Conservation (phyloP, 371 early-diverging fungal species). For the Mucor racemosus region DNA sequence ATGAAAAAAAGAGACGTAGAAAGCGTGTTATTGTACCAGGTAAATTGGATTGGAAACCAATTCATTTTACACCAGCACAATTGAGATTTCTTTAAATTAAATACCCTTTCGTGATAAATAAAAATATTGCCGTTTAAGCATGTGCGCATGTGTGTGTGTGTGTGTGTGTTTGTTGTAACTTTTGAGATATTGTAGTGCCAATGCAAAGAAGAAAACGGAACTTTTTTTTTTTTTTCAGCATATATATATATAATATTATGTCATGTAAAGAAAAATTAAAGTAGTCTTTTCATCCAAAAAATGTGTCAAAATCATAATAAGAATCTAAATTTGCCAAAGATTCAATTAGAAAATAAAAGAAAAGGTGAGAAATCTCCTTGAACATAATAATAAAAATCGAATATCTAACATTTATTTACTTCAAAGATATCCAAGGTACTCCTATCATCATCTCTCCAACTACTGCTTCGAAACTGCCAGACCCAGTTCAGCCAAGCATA, state of each 20-base stretch:
- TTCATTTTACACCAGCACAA: constrained; percentile 79
- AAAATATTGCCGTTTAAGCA: neutral
- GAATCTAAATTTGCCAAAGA: constrained; percentile 3
- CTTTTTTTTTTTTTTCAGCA: neutral
- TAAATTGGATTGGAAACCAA: constrained; percentile 81
- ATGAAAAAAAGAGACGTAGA: constrained; percentile 60
- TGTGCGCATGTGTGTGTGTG: neutral
- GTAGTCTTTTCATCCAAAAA: neutral
- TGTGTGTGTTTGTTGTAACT: neutral
- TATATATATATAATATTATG: constrained; percentile 3
- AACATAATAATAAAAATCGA: neutral
- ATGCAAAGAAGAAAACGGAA: constrained; percentile 8
- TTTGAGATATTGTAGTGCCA: neutral
- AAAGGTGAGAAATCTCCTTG: neutral
- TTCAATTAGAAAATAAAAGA: neutral
- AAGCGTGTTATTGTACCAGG: constrained; percentile 79
- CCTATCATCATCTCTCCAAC: neutral
- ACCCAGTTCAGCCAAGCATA: constrained; percentile 14
- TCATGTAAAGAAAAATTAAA: neutral
- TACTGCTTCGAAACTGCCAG: constrained; percentile 1
- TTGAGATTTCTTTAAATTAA: constrained; percentile 67
- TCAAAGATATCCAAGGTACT: constrained; percentile 2
- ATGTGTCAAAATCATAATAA: neutral
- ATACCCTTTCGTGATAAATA: neutral
- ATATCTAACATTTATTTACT: too few species aligned